Evolutionary conservation across 202 grass and related monocot species (phyloP), one percentile per base, ranked within the genome.

Genomic region (Alloteropsis angusta): DNA sequence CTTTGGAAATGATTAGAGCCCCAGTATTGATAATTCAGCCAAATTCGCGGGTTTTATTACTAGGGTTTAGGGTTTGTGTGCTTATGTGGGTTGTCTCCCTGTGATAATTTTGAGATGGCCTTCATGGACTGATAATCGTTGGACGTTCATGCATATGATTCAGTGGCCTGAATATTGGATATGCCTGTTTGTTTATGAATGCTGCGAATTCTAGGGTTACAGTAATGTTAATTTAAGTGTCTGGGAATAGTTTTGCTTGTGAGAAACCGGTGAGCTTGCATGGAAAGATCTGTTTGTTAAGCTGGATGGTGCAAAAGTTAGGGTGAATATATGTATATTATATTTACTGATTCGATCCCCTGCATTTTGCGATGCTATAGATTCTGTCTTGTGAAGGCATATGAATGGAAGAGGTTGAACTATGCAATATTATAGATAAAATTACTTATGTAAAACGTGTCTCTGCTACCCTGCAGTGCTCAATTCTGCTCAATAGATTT

Each of bases 141-240:
- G 19, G 22, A 6, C 50, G 49, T 76, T 54, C 15, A 17, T 77
- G 66, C 15, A 32, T 61, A 30, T 63, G 32, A 30, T 48, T 47
- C 46, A 52, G n/a, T 18, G n/a, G 15, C 42, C 68, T 54, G n/a
- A 64, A 54, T 71, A 63, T 62, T 46, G 45, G 30, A 76, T 82
- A 38, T 77, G 39, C 9, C 77, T 55, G 44, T 11, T 46, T 30
- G 28, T 30, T 30, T 35, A 1, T 38, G 46, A 75, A 65, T 82
- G 15, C 72, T 5, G n/a, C 60, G 72, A 68, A 60, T 59, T 57
- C 15, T 82, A 77, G 36, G 38, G 65, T 56, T 82, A 37, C 30
- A 71, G 45, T 56, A 6, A 77, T 65, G 54, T 16, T 2, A 47
- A 48, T 16, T 43, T n/a, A 54, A 53, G 30, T 49, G 14, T 14